phyloP scores from a whole-genome alignment of 768 basidiomycete species.

The Psilocybe cubensis region DNA sequence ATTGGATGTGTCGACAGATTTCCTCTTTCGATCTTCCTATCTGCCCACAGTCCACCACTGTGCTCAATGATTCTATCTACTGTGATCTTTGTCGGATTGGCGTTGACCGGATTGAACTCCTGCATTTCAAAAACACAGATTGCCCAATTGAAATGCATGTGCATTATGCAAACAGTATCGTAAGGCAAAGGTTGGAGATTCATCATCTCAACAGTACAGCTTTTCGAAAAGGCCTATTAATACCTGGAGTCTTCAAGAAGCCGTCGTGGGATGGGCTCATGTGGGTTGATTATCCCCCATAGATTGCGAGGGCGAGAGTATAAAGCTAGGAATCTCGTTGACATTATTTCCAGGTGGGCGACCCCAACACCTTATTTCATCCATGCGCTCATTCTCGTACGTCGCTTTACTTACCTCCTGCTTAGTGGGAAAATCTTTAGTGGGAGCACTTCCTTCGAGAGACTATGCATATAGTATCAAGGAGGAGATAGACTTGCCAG shows the following conservation, averaged over 20 bases:
- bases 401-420: constrained; percentile 15
- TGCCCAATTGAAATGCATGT: too few relatives aligned
- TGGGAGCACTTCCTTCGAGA: constrained; percentile 21
- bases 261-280: constrained; percentile 11
- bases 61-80: too few relatives aligned
- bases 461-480: constrained; percentile 32
- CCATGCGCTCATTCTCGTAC: constrained; percentile 20
- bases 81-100: too few relatives aligned
- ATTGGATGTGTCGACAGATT: too few relatives aligned
- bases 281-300: constrained; percentile 1
- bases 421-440: constrained; percentile 21
- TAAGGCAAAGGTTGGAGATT: too few relatives aligned
- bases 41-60: too few relatives aligned
- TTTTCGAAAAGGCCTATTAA: not conserved
- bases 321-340: not conserved
- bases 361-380: not conserved
- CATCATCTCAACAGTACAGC: not conserved
- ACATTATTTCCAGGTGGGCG: not conserved
- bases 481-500: constrained; percentile 40
- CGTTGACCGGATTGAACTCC: too few relatives aligned
- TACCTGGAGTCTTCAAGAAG: constrained; percentile 7
- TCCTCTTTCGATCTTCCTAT: too few relatives aligned
- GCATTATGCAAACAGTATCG: too few relatives aligned
- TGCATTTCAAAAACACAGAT: too few relatives aligned
- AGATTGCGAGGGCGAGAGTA: not conserved